Percentiles rank a stretch among this genome's conserved stretches.
Evolutionary conservation across 345 rosid genomes (phyloP).

Genomic region (Salix viminalis): DNA sequence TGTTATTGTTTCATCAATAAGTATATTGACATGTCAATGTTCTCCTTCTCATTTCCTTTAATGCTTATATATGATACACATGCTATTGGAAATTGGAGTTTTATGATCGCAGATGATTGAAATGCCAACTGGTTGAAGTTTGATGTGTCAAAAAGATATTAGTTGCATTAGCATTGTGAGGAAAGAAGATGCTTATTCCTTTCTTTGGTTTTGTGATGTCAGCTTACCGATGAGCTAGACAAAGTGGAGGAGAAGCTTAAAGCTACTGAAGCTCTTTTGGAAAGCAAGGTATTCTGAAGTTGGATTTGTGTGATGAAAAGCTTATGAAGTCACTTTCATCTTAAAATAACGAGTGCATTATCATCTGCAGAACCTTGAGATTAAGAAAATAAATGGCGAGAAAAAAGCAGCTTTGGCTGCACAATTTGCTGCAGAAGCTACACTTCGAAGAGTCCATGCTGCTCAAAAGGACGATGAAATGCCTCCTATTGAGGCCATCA

Average conservation of each 20-base stretch:
- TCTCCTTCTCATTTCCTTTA: neutral
- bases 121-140: constrained; percentile 1
- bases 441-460: constrained; percentile 51
- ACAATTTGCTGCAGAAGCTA: constrained; percentile 53
- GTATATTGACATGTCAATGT: neutral
- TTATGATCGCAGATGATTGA: neutral
- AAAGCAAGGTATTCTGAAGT: constrained; percentile 39
- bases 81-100: neutral
- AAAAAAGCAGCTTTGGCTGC: constrained; percentile 44
- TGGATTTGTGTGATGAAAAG: neutral
- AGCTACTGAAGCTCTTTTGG: constrained; percentile 38
- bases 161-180: neutral
- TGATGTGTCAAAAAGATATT: neutral
- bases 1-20: neutral
- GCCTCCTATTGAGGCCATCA: constrained; percentile 57
- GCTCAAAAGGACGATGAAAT: constrained; percentile 53
- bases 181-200: constrained; percentile 3
- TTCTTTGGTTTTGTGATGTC: constrained; percentile 4
- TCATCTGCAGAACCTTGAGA: constrained; percentile 39
- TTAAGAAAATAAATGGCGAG: constrained; percentile 48
- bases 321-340: neutral
- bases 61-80: neutral
- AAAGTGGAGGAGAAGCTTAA: constrained; percentile 44
- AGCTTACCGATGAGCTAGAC: constrained; percentile 39
- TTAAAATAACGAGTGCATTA: neutral